Conservation (phyloP, 1,139 yeast species). For the Ashbya aceris region DNA sequence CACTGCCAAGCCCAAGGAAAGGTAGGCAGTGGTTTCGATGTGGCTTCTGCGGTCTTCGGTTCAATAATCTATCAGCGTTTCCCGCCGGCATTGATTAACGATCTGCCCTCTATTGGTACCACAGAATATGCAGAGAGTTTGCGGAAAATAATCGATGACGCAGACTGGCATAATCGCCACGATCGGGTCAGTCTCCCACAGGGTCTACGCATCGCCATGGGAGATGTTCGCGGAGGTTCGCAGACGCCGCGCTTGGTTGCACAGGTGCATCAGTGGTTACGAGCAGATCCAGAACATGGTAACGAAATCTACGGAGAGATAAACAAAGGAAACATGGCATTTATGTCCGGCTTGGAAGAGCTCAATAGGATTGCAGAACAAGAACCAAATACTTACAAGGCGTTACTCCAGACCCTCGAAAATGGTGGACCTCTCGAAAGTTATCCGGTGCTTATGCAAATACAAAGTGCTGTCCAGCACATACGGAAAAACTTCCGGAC, state of each 20-base stretch:
- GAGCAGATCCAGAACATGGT: conserved; percentile 43
- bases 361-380: conserved; percentile 32
- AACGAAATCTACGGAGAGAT: conserved; percentile 44
- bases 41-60: conserved; percentile 91
- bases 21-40: conserved; percentile 94
- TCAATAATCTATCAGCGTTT: conserved; percentile 77
- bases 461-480: conserved; percentile 34
- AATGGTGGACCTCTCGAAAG: conserved; percentile 6
- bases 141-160: conserved; percentile 34
- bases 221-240: conserved; percentile 87
- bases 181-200: conserved; percentile 56
- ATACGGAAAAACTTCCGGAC: conserved; percentile 49
- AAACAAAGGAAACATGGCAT: conserved; percentile 46
- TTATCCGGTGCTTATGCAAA: conserved; percentile 15
- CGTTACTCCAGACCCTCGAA: conserved; percentile 22
- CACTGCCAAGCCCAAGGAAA: conserved; percentile 93
- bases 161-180: conserved; percentile 51
- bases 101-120: conserved; percentile 27
- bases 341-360: conserved; percentile 41
- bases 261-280: conserved; percentile 64
- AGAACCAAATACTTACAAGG: conserved; percentile 26
- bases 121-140: conserved; percentile 28
- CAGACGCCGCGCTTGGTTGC: conserved; percentile 88
- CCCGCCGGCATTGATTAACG: conserved; percentile 42
- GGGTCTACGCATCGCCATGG: conserved; percentile 67